Conservation (phyloP, 2,329 filamentous ascomycete species). For the Epichloe baconii region DNA sequence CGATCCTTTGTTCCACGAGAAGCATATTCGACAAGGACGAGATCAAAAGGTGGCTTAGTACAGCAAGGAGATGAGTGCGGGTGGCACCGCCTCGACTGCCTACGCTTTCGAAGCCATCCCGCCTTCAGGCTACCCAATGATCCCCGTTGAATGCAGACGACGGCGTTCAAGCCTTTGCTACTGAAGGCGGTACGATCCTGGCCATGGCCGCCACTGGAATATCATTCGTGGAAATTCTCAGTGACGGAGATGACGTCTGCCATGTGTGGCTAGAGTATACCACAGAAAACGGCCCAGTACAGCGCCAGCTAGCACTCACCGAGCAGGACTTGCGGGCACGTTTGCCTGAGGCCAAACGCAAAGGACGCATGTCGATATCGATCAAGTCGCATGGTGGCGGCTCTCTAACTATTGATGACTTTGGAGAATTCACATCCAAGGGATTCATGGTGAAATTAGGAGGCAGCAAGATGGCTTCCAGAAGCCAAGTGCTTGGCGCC, state of each 20-base stretch:
- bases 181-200: constrained; percentile 64
- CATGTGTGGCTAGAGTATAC: constrained; percentile 71
- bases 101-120: constrained; percentile 82
- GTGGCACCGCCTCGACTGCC: constrained; percentile 81
- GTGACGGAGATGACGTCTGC: constrained; percentile 70
- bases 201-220: constrained; percentile 72
- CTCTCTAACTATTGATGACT: constrained; percentile 63
- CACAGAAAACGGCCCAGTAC: constrained; percentile 46
- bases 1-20: constrained; percentile 72
- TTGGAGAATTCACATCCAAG: constrained; percentile 58
- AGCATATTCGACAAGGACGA: constrained; percentile 76
- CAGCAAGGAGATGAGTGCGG: constrained; percentile 69
- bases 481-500: constrained; percentile 59
- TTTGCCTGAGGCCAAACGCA: constrained; percentile 60
- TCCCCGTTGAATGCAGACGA: constrained; percentile 48
- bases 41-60: constrained; percentile 66
- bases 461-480: constrained; percentile 56
- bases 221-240: constrained; percentile 71
- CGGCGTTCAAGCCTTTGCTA: constrained; percentile 75
- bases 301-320: constrained; percentile 59
- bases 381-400: constrained; percentile 68
- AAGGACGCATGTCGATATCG: constrained; percentile 55
- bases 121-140: constrained; percentile 80
- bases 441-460: constrained; percentile 61
- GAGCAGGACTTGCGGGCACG: constrained; percentile 62